A percentile compares a stretch with the other conserved stretches of the same genome.
phyloP scores from a whole-genome alignment of 2,329 filamentous ascomycete species.

The Colletotrichum destructivum region DNA sequence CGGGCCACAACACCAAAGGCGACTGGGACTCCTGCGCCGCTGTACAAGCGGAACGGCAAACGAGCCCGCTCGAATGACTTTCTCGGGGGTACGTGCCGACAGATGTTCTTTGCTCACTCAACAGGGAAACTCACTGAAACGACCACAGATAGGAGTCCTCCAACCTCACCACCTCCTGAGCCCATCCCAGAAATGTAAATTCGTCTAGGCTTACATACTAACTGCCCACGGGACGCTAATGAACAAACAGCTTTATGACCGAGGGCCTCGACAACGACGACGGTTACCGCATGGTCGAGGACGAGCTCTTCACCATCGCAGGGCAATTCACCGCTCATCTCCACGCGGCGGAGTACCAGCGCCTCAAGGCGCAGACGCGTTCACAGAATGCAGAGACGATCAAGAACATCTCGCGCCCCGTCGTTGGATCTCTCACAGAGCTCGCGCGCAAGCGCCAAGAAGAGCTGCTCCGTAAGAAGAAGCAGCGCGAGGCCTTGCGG shows the following conservation, averaged over 20 bases:
- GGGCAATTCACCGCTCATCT: conserved; percentile 81
- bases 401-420: conserved; percentile 65
- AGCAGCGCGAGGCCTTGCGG: conserved; percentile 53
- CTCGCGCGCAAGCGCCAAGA: conserved; percentile 54
- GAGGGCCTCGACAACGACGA: conserved; percentile 78
- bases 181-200: conserved; percentile 62
- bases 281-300: conserved; percentile 85
- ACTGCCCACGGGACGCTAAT: conserved; percentile 27
- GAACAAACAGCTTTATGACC: conserved; percentile 70
- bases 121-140: neutral
- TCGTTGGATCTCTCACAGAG: conserved; percentile 59
- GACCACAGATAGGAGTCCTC: conserved; percentile 55
- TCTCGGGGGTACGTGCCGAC: conserved; percentile 8
- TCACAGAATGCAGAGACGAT: conserved; percentile 68
- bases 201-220: neutral
- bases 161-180: conserved; percentile 67
- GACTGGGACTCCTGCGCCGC: neutral
- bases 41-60: neutral
- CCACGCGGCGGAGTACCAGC: conserved; percentile 82
- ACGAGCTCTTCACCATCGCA: conserved; percentile 80
- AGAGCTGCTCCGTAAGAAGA: conserved; percentile 52
- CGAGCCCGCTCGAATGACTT: conserved; percentile 6
- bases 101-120: neutral
- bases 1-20: neutral
- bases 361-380: conserved; percentile 72